Evolutionary conservation across 1,284 basidiomycete genomes (phyloP).

Genomic region (Coriolopsis trogii): DNA sequence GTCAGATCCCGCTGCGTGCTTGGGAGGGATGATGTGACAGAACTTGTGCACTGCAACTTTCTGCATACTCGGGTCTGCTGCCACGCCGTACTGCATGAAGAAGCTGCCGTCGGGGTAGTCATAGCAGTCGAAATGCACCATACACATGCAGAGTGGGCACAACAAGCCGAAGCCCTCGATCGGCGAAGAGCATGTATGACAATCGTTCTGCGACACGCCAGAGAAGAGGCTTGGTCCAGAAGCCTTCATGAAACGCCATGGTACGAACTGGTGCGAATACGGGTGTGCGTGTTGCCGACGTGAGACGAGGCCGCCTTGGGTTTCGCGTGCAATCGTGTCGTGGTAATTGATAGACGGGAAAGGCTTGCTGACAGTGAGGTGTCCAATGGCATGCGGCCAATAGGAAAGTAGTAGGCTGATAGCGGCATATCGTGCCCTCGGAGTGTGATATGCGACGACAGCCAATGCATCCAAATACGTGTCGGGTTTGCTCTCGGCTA

Average conservation of each 20-base stretch:
- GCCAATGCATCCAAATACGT: slow-evolving; percentile 70
- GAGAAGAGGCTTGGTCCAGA: slow-evolving; percentile 36
- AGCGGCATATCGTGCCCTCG: slow-evolving; percentile 56
- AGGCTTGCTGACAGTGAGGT: slow-evolving; percentile 57
- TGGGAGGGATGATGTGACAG: slow-evolving; percentile 47
- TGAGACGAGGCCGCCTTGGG: slow-evolving; percentile 14
- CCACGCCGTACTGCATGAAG: slow-evolving; percentile 53
- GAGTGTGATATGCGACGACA: slow-evolving; percentile 66
- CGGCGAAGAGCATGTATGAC: slow-evolving; percentile 52
- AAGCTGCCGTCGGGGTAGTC: slow-evolving; percentile 66
- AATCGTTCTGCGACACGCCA: slow-evolving; percentile 46
- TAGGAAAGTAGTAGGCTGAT: slow-evolving; percentile 58
- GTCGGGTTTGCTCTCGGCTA: slow-evolving; percentile 67
- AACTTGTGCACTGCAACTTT: slow-evolving; percentile 65
- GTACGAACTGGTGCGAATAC: slow-evolving; percentile 64
- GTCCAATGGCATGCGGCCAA: slow-evolving; percentile 72
- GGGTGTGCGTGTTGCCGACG: slow-evolving; percentile 37
- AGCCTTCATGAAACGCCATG: slow-evolving; percentile 57
- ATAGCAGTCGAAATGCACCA: slow-evolving; percentile 75
- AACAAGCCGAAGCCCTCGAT: slow-evolving; percentile 65
- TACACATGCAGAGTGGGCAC: slow-evolving; percentile 65
- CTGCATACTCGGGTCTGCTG: slow-evolving; percentile 47
- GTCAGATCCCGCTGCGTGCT: slow-evolving; percentile 31
- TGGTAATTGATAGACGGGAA: slow-evolving; percentile 44
- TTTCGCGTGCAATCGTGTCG: slow-evolving; percentile 25